phyloP scores from a whole-genome alignment of 345 rosid species.

The Ceriops tagal region DNA sequence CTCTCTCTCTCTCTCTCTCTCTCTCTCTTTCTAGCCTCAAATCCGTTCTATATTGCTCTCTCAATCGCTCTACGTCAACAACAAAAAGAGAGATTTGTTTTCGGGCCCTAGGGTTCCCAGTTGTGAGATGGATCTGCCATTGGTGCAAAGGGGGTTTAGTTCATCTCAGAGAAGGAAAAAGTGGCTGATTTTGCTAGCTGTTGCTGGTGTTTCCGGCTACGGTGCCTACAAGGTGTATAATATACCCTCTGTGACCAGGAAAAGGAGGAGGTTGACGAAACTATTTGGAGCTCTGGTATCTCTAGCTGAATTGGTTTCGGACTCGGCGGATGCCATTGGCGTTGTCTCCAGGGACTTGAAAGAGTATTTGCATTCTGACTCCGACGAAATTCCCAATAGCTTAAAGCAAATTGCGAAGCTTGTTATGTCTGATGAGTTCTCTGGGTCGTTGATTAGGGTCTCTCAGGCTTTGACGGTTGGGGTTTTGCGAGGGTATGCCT shows the following conservation, averaged over 20 bases:
- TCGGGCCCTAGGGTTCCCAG: conserved; percentile 4
- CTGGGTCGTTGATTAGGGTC: conserved; percentile 48
- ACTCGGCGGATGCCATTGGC: conserved; percentile 59
- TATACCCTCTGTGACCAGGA: conserved; percentile 56
- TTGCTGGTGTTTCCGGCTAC: conserved; percentile 63
- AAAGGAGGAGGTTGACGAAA: conserved; percentile 57
- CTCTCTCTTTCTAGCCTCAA: neutral
- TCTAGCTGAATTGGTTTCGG: conserved; percentile 63
- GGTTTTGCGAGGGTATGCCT: conserved; percentile 51
- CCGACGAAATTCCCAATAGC: conserved; percentile 78
- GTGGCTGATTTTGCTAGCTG: conserved; percentile 56
- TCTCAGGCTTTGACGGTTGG: conserved; percentile 70
- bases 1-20: too few relatives aligned
- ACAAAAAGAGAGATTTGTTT: neutral
- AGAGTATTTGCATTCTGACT: conserved; percentile 60
- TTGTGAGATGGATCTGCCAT: conserved; percentile 47
- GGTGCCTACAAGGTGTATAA: conserved; percentile 71
- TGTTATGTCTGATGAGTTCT: conserved; percentile 56
- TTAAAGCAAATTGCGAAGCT: conserved; percentile 81
- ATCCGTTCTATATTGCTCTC: too few relatives aligned
- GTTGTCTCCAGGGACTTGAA: conserved; percentile 68
- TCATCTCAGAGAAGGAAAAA: conserved; percentile 52
- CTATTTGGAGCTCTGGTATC: conserved; percentile 55
- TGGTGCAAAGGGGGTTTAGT: conserved; percentile 38
- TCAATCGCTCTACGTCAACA: too few relatives aligned